Conservation (phyloP, 208 protist genomes). For the Kentomonas sorsogonicus region DNA sequence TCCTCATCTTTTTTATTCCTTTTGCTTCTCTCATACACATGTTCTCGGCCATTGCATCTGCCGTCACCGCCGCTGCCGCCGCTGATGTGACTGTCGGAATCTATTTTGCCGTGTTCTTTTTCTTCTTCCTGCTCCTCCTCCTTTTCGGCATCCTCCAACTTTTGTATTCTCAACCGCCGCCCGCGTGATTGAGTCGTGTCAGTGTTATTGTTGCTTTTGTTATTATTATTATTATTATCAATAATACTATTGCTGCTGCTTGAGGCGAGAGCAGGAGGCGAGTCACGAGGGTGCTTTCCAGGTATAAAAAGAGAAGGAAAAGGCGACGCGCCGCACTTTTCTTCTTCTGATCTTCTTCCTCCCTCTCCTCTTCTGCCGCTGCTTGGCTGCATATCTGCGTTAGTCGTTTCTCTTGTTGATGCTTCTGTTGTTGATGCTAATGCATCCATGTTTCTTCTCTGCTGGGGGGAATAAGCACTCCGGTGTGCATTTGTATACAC, state of each 20-base stretch:
- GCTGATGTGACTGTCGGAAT: neutral
- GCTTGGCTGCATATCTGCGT: too few species aligned
- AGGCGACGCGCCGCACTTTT: too few species aligned
- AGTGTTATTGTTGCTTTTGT: conserved; percentile 15
- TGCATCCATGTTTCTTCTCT: too few species aligned
- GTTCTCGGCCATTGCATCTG: neutral
- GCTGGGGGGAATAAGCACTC: too few species aligned
- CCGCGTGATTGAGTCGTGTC: neutral
- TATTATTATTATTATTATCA: conserved; percentile 9
- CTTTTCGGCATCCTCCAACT: too few species aligned
- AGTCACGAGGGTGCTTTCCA: too few species aligned
- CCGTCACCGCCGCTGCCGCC: neutral
- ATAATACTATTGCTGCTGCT: neutral
- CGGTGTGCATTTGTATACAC: too few species aligned
- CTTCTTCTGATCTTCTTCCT: neutral
- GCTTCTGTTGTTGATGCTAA: neutral
- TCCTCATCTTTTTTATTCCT: too few species aligned
- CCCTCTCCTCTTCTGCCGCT: too few species aligned
- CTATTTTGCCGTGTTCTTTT: neutral
- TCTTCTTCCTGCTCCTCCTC: neutral
- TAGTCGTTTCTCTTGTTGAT: conserved; percentile 1
- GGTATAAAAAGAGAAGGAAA: too few species aligned
- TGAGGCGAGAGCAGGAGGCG: neutral
- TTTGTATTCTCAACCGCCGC: too few species aligned
- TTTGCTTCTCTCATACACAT: too few species aligned